These are phyloP conservation scores for Paragyromitra xinjiangensis DNA, from an alignment of 495 filamentous ascomycete genomes.

Conservation along the genomic window DNA sequence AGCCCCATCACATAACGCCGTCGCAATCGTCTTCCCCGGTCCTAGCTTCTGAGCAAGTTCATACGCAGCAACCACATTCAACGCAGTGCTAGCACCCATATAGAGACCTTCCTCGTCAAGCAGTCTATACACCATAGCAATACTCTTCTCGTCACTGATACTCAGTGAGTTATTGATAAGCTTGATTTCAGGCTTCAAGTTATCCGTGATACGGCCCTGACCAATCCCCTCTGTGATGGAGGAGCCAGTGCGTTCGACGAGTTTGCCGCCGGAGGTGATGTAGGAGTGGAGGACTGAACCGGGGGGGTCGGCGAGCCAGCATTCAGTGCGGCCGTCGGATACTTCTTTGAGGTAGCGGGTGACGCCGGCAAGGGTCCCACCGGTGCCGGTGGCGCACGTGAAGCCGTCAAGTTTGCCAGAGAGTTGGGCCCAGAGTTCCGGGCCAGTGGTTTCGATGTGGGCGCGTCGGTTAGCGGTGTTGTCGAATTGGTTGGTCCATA, in stretches of 20 bases:
- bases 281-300: constrained; percentile 92
- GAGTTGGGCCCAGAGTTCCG: constrained; percentile 97
- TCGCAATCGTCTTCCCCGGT: constrained; percentile 89
- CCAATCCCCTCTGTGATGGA: constrained; percentile 98
- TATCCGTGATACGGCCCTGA: constrained; percentile 95
- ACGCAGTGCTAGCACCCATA: constrained; percentile 87
- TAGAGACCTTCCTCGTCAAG: constrained; percentile 97
- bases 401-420: constrained; percentile 88
- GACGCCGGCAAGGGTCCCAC: constrained; percentile 86
- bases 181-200: constrained; percentile 83
- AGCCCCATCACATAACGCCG: constrained; percentile 91
- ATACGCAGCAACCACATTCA: constrained; percentile 95
- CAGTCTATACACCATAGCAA: constrained; percentile 98
- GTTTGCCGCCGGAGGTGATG: constrained; percentile 82
- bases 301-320: constrained; percentile 91
- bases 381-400: constrained; percentile 93
- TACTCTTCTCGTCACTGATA: constrained; percentile 90
- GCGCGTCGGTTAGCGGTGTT: constrained; percentile 93
- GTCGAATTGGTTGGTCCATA: constrained; percentile 99
- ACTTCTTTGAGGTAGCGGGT: constrained; percentile 89
- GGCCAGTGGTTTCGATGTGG: constrained; percentile 95
- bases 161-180: constrained; percentile 85
- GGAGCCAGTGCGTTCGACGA: constrained; percentile 80
- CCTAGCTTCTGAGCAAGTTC: constrained; percentile 92
- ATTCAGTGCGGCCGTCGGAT: constrained; percentile 82